Evolutionary conservation across 1,139 yeast genomes (phyloP).

Genomic region (Blastobotrys aristatus): DNA sequence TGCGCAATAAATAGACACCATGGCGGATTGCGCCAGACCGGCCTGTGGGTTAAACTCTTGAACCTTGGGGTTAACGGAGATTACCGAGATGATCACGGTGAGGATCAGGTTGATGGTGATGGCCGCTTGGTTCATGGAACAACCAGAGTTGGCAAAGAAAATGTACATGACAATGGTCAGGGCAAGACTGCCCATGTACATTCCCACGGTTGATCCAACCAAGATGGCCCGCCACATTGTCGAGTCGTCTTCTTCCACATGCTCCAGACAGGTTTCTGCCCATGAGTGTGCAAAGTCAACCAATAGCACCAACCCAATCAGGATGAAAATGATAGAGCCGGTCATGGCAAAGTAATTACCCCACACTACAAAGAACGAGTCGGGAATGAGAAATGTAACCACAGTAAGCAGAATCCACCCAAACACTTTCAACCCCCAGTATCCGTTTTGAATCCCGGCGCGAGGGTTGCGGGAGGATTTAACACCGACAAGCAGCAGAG

Average conservation of each 20-base stretch:
- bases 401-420: slow-evolving; percentile 55
- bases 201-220: slow-evolving; percentile 78
- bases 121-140: slow-evolving; percentile 87
- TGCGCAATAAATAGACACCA: slow-evolving; percentile 92
- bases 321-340: slow-evolving; percentile 77
- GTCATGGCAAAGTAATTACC: slow-evolving; percentile 86
- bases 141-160: slow-evolving; percentile 78
- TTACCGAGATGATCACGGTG: slow-evolving; percentile 54
- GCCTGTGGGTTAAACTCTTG: slow-evolving; percentile 94
- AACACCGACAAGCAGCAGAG: slow-evolving; percentile 63
- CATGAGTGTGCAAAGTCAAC: slow-evolving; percentile 98
- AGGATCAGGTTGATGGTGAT: slow-evolving; percentile 70
- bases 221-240: slow-evolving; percentile 76
- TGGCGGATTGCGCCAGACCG: slow-evolving; percentile 93
- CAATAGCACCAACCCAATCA: slow-evolving; percentile 81
- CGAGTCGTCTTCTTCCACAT: slow-evolving; percentile 82
- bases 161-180: slow-evolving; percentile 77
- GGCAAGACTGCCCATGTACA: slow-evolving; percentile 71
- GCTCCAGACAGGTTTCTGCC: slow-evolving; percentile 94
- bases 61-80: slow-evolving; percentile 75
- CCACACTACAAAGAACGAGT: slow-evolving; percentile 78
- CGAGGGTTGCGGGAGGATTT: slow-evolving; percentile 76
- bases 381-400: slow-evolving; percentile 75
- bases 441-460: slow-evolving; percentile 79
- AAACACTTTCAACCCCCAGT: slow-evolving; percentile 74